Base-by-base conservation (phyloP, 1,284 basidiomycete species). In the Leccinum discolor region DNA sequence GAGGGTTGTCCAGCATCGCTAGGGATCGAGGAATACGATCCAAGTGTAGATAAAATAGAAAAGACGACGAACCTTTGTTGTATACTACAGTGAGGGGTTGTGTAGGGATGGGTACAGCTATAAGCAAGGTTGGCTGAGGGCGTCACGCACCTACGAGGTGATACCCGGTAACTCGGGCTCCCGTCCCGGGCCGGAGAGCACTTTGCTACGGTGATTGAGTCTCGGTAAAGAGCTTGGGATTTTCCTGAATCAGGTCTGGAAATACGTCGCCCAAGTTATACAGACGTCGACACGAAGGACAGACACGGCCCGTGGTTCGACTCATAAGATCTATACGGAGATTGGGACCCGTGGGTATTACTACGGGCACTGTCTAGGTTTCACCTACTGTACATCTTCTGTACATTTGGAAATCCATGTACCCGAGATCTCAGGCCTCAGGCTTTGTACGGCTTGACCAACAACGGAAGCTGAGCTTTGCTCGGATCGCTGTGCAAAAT, bases 281-380 rank as follows among this genome's bases (percentile, higher is more conserved):
- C 26, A 92, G 76, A 16, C 91, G 80, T 72, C 88, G 85, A 73
- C 91, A 93, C 1, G 90, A 85, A 3, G 91, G 91, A 72, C 91
- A 93, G 65, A 93, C 83, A 35, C 91, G 86, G 64, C 87, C 84
- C 5, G 80, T 83, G 5, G 80, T 74, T 3, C 91, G 84, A 73
- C 88, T 91, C 91, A 93, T 23, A 92, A 69, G n/a, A 91, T 88
- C 91, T 93, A 66, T n/a, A 38, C 18, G n/a, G 40, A 44, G 16
- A 35, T 69, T 5, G 47, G 63, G 57, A 47, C 29, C 5, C 8
- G 60, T 26, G 23, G 26, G 26, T 26, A 26, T 26, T 26, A 26
- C 26, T 26, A 26, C 26, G 26, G 26, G 26, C 26, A 26, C 26
- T 26, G 26, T 26, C 26, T 26, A 26, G 26, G 5, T 6, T 32